Evolutionary conservation across 352 stramenopile species (phyloP).

Genomic region (Vaucheria bursata): DNA sequence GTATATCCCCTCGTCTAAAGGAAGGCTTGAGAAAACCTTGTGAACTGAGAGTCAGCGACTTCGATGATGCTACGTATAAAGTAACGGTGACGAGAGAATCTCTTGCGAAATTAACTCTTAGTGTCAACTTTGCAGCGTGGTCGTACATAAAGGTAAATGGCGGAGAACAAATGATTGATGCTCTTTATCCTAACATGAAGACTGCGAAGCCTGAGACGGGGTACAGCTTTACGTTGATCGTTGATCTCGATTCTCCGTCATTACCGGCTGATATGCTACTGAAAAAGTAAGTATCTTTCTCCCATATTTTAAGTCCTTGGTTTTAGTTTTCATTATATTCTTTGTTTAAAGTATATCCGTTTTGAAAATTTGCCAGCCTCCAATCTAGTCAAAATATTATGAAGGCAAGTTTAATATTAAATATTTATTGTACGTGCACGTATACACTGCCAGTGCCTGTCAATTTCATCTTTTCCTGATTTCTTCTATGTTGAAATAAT

Average conservation of each 20-base stretch:
- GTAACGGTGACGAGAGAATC: constrained; percentile 17
- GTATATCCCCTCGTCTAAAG: constrained; percentile 28
- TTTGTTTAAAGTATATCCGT: too few species aligned
- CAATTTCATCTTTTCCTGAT: too few species aligned
- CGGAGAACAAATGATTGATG: constrained; percentile 36
- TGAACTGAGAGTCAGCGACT: constrained; percentile 47
- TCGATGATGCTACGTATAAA: constrained; percentile 47
- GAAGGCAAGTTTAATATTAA: too few species aligned
- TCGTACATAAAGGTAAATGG: constrained; percentile 17
- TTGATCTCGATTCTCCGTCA: constrained; percentile 47
- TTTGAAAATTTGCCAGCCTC: too few species aligned
- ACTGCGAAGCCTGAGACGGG: constrained; percentile 13
- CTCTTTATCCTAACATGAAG: constrained; percentile 39
- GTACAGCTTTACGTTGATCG: constrained; percentile 46
- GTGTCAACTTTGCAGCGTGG: constrained; percentile 6
- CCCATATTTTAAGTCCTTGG: not conserved
- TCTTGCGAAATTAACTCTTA: not conserved
- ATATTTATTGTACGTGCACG: too few species aligned
- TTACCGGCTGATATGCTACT: constrained; percentile 28
- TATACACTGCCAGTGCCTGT: too few species aligned
- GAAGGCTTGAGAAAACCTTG: constrained; percentile 47
- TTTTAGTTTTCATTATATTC: not conserved
- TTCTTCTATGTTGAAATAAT: too few species aligned
- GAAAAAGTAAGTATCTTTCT: constrained; percentile 20
- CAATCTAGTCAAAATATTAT: too few species aligned